These are phyloP conservation scores for Fonsecaea multimorphosa DNA, from an alignment of 2,329 filamentous ascomycete genomes.

Conservation along the genomic window DNA sequence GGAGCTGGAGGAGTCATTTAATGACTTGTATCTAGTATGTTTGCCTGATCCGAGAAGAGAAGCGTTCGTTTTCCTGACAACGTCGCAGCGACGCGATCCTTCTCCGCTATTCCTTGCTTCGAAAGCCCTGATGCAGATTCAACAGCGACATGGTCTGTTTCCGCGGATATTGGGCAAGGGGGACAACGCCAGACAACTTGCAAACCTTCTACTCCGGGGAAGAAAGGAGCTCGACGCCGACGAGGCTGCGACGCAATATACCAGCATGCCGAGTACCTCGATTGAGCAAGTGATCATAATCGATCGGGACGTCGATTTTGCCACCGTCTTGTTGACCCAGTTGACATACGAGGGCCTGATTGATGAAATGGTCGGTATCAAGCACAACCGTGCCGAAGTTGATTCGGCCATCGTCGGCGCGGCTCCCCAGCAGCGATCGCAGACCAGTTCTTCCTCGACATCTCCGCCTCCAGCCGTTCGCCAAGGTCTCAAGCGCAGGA, in stretches of 20 bases:
- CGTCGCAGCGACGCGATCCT: slow-evolving; percentile 74
- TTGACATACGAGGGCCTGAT: slow-evolving; percentile 95
- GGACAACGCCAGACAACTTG: slow-evolving; percentile 86
- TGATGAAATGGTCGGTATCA: slow-evolving; percentile 90
- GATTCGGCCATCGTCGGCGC: slow-evolving; percentile 86
- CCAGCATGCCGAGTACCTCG: slow-evolving; percentile 76
- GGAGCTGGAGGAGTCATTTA: slow-evolving; percentile 85
- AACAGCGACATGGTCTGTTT: slow-evolving; percentile 89
- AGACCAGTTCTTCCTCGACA: slow-evolving; percentile 62
- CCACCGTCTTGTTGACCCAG: slow-evolving; percentile 89
- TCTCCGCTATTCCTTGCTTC: slow-evolving; percentile 89
- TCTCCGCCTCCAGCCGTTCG: slow-evolving; percentile 59
- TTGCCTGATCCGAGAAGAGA: neutral
- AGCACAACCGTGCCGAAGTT: slow-evolving; percentile 90
- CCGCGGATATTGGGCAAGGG: slow-evolving; percentile 95
- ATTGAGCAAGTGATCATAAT: slow-evolving; percentile 94
- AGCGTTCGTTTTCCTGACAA: slow-evolving; percentile 34
- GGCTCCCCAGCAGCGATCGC: slow-evolving; percentile 60
- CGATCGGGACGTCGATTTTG: slow-evolving; percentile 92
- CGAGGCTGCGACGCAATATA: slow-evolving; percentile 52
- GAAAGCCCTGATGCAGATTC: slow-evolving; percentile 90
- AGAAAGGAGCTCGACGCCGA: slow-evolving; percentile 88
- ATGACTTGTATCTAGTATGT: slow-evolving; percentile 78
- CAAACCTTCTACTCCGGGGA: slow-evolving; percentile 87
- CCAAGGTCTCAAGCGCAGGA: slow-evolving; percentile 79